Evolutionary conservation across 805 yeast species (phyloP).

Genomic region (Yarrowia keelungensis): DNA sequence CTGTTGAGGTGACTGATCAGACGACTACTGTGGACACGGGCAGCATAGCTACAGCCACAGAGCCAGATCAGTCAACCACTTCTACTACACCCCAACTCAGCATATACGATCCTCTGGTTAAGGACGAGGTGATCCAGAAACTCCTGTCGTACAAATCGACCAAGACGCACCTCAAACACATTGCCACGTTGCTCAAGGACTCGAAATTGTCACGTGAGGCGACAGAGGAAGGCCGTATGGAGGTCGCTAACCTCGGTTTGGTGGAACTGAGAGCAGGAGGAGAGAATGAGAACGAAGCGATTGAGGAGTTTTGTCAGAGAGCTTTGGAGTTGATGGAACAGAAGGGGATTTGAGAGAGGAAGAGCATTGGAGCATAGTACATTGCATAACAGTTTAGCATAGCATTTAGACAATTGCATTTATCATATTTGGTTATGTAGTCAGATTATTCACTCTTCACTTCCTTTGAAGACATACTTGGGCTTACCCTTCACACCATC

Average conservation of each 20-base stretch:
- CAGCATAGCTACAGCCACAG: too few species aligned
- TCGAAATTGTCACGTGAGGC: slow-evolving; percentile 24
- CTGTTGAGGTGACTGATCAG: too few species aligned
- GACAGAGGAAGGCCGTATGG: slow-evolving; percentile 28
- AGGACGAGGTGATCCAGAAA: slow-evolving; percentile 18
- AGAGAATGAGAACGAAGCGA: slow-evolving; percentile 35
- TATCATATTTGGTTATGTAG: too few species aligned
- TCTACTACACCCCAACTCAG: not conserved
- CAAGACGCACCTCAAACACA: slow-evolving; percentile 25
- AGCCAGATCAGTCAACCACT: not conserved
- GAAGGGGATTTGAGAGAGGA: not conserved
- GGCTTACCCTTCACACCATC: slow-evolving; percentile 42
- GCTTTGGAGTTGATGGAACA: slow-evolving; percentile 7
- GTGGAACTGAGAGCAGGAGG: slow-evolving; percentile 35
- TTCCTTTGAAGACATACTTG: not conserved
- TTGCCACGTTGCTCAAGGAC: slow-evolving; percentile 22
- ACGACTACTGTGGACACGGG: too few species aligned
- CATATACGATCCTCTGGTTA: slow-evolving; percentile 20
- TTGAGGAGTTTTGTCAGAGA: slow-evolving; percentile 31
- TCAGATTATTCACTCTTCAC: too few species aligned
- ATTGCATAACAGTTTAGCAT: too few species aligned
- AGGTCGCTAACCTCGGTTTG: slow-evolving; percentile 12
- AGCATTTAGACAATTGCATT: too few species aligned
- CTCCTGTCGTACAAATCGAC: slow-evolving; percentile 19
- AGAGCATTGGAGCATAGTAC: not conserved